These are phyloP conservation scores for Cyberlindnera japonica DNA, from an alignment of 805 yeast species.

Conservation along the genomic window DNA sequence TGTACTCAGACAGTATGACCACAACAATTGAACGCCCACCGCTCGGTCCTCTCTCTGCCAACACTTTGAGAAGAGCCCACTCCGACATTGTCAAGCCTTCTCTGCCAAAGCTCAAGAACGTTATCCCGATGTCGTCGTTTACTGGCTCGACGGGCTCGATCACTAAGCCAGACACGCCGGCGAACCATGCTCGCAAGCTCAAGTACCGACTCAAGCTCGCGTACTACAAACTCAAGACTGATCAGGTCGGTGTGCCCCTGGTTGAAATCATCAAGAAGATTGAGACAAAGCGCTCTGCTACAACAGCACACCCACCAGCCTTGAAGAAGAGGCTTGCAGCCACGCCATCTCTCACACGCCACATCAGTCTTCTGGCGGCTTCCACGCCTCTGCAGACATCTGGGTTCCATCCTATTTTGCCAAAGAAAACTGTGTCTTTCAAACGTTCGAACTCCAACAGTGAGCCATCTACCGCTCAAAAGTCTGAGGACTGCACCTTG, in stretches of 20 bases:
- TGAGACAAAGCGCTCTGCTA: neutral
- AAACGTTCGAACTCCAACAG: conserved; percentile 9
- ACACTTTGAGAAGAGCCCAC: conserved; percentile 14
- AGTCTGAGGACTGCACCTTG: neutral
- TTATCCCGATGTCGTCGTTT: conserved; percentile 6
- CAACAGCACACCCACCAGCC: neutral
- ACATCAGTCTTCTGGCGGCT: conserved; percentile 34
- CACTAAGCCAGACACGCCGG: neutral
- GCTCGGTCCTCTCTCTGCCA: conserved; percentile 18
- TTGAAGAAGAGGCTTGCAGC: conserved; percentile 5
- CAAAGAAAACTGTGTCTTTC: conserved; percentile 23
- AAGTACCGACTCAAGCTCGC: conserved; percentile 48
- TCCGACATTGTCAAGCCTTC: conserved; percentile 12
- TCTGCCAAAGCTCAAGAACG: conserved; percentile 11
- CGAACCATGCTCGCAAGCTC: conserved; percentile 36
- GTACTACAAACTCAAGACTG: conserved; percentile 47
- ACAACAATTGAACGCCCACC: conserved; percentile 23
- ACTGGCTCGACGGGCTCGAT: conserved; percentile 2
- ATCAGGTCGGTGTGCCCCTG: conserved; percentile 38
- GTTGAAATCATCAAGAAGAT: conserved; percentile 26
- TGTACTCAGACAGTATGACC: conserved; percentile 9
- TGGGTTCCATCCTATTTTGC: conserved; percentile 1
- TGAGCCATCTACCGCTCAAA: conserved; percentile 8
- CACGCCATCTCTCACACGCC: conserved; percentile 27
- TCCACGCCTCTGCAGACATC: conserved; percentile 27